Conservation (phyloP, 1,284 basidiomycete species). For the Porodaedalea pini region DNA sequence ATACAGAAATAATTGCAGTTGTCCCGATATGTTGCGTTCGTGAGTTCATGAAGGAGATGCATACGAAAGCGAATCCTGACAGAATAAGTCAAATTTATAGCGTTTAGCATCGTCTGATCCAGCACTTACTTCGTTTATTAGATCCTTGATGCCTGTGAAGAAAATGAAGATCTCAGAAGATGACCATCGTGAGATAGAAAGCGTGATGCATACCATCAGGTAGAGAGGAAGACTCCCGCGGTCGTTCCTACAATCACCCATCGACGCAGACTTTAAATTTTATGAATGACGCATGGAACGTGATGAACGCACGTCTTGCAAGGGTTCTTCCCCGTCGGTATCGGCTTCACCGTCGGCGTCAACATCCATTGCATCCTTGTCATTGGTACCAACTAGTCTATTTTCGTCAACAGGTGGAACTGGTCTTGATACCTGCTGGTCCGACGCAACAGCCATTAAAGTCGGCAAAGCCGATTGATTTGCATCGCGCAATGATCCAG, state of each 20-base stretch:
- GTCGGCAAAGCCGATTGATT: background rate
- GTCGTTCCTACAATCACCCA: slow-evolving; percentile 2
- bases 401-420: background rate
- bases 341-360: slow-evolving; percentile 14
- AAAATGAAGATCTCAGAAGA: background rate
- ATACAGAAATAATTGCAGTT: background rate
- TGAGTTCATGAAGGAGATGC: slow-evolving; percentile 8
- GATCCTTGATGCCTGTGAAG: slow-evolving; percentile 7
- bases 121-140: slow-evolving; percentile 17
- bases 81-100: slow-evolving; percentile 1
- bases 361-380: slow-evolving; percentile 8
- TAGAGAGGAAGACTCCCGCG: background rate
- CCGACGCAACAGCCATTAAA: background rate
- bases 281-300: background rate
- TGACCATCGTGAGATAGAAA: background rate
- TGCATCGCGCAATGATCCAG: background rate
- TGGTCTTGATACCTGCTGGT: background rate
- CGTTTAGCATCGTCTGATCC: background rate
- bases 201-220: slow-evolving; percentile 8
- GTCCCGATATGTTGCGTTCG: background rate
- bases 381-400: background rate
- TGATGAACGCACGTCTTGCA: background rate
- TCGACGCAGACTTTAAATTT: background rate
- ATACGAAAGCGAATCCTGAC: slow-evolving; percentile 14
- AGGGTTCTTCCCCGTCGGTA: slow-evolving; percentile 1